phyloP scores from a whole-genome alignment of 2,329 filamentous ascomycete genomes.

The Colletotrichum ledebouriae region DNA sequence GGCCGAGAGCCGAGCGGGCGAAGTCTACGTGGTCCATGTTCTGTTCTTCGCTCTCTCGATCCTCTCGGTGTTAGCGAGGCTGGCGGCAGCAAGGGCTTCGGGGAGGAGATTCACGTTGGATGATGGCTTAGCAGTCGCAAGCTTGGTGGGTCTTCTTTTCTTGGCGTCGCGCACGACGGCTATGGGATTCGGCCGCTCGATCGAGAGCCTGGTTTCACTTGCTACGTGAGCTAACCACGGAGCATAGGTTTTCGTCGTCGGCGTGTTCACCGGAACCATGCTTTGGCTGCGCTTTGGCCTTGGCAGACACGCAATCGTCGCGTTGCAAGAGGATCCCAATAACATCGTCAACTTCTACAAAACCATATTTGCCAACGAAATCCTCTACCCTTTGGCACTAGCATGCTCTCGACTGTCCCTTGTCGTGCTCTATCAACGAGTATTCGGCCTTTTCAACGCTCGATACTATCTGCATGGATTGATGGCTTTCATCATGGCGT shows the following conservation, averaged over 20 bases:
- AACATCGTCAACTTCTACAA: slow-evolving; percentile 29
- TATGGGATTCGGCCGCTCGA: too few relatives aligned
- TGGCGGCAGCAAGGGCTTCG: slow-evolving; percentile 21
- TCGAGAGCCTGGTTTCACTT: background rate
- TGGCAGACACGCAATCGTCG: slow-evolving; percentile 30
- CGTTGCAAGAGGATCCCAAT: slow-evolving; percentile 28
- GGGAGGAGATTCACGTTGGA: slow-evolving; percentile 26
- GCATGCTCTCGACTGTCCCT: slow-evolving; percentile 28
- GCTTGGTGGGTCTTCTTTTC: slow-evolving; percentile 17
- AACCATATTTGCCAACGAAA: slow-evolving; percentile 39
- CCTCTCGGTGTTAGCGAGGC: slow-evolving; percentile 16
- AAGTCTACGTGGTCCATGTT: slow-evolving; percentile 23
- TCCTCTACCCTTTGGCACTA: slow-evolving; percentile 27
- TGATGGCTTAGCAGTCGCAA: slow-evolving; percentile 31
- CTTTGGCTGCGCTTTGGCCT: slow-evolving; percentile 36
- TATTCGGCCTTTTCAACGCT: slow-evolving; percentile 36
- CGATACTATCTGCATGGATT: slow-evolving; percentile 28
- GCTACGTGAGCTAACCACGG: background rate
- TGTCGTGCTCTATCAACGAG: slow-evolving; percentile 32
- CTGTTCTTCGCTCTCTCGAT: slow-evolving; percentile 29
- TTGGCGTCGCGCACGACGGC: background rate
- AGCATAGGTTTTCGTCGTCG: slow-evolving; percentile 20
- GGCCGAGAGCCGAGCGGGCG: slow-evolving; percentile 24
- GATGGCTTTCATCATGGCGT: slow-evolving; percentile 32
- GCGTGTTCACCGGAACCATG: slow-evolving; percentile 35